A percentile compares a stretch with the other conserved stretches of the same genome.
Evolutionary conservation across 345 rosid genomes (phyloP).

Genomic region (Gossypium sturtianum): DNA sequence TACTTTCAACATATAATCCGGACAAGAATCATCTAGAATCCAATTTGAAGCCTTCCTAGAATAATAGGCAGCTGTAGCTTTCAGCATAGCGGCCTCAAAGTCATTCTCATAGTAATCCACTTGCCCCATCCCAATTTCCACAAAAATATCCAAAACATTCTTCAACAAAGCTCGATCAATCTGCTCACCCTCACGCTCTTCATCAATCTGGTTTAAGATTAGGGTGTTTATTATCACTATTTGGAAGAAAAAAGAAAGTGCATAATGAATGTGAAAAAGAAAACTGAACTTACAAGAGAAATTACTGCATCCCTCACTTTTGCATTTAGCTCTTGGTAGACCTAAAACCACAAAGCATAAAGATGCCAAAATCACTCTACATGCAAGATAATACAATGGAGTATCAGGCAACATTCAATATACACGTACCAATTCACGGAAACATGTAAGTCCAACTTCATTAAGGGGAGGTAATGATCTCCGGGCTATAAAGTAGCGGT

Average conservation of each 20-base stretch:
- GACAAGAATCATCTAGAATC: slow-evolving; percentile 62
- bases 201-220: slow-evolving; percentile 38
- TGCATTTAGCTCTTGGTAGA: slow-evolving; percentile 36
- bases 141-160: slow-evolving; percentile 58
- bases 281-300: slow-evolving; percentile 36
- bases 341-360: slow-evolving; percentile 7
- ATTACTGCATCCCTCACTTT: slow-evolving; percentile 57
- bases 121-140: slow-evolving; percentile 61
- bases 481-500: slow-evolving; percentile 39
- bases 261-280: neutral
- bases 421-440: slow-evolving; percentile 23
- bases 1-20: slow-evolving; percentile 58
- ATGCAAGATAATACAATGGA: neutral
- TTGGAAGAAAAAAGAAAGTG: neutral
- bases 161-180: slow-evolving; percentile 64
- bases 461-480: slow-evolving; percentile 31
- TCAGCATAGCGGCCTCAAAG: slow-evolving; percentile 51
- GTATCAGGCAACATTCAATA: neutral
- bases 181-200: slow-evolving; percentile 68
- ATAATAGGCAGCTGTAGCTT: slow-evolving; percentile 56
- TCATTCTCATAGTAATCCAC: slow-evolving; percentile 47
- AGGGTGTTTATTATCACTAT: neutral
- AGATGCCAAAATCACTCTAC: neutral
- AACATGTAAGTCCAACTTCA: slow-evolving; percentile 35
- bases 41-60: slow-evolving; percentile 63